These are phyloP conservation scores for Themeda triandra DNA, from an alignment of 176 grass and related monocot species.

Conservation along the genomic window DNA sequence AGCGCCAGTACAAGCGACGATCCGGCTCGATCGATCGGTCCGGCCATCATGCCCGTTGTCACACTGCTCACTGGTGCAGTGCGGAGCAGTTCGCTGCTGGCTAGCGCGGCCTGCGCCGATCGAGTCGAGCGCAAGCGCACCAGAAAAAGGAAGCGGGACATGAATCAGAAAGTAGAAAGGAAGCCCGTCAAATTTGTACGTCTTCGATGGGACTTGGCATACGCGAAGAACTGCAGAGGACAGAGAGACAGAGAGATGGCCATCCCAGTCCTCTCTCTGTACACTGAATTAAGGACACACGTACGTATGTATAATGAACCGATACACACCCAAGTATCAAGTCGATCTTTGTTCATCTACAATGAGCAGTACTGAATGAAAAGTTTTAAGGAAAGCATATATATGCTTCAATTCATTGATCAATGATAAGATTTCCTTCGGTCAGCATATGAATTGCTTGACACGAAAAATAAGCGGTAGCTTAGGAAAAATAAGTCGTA, in stretches of 20 bases:
- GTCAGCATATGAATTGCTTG: not conserved
- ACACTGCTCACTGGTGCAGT: not conserved
- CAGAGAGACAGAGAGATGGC: not conserved
- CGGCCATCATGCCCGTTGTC: not conserved
- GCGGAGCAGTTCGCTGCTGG: not conserved
- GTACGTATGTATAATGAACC: not conserved
- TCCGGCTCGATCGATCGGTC: too few relatives aligned
- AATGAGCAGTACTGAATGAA: slow-evolving; percentile 9
- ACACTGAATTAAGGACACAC: slow-evolving; percentile 7
- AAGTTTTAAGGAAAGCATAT: not conserved
- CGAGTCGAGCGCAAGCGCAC: not conserved
- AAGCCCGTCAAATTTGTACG: not conserved
- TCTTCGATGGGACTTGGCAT: slow-evolving; percentile 20
- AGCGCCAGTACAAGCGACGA: too few relatives aligned
- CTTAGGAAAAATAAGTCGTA: too few relatives aligned
- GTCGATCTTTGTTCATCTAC: not conserved
- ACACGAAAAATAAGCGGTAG: slow-evolving; percentile 18
- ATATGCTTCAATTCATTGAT: slow-evolving; percentile 5
- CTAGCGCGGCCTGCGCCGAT: not conserved
- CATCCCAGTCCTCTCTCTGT: not conserved
- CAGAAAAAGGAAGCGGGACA: slow-evolving; percentile 23
- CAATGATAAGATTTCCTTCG: not conserved
- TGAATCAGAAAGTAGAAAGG: slow-evolving; percentile 30
- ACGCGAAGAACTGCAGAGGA: too few relatives aligned
- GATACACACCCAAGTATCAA: not conserved